Evolutionary conservation across 306 rosid species (phyloP).

Genomic region (Lupinus albus): DNA sequence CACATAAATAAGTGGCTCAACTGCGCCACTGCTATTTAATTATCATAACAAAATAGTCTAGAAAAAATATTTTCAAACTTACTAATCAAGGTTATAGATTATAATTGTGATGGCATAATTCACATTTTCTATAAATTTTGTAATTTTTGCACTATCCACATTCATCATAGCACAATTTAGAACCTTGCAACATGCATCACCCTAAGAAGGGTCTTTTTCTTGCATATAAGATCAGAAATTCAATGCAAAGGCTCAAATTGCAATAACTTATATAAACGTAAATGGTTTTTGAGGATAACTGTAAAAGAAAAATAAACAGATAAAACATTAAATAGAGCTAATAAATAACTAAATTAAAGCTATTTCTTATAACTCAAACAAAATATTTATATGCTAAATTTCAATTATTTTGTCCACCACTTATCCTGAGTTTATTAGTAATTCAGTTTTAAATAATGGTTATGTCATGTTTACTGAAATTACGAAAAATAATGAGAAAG

Average conservation of each 20-base stretch:
- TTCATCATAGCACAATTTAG: too few relatives aligned
- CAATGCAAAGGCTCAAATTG: constrained; percentile 15
- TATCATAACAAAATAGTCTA: constrained; percentile 9
- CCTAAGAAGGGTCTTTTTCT: constrained; percentile 20
- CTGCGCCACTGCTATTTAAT: constrained; percentile 31
- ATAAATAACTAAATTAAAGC: constrained; percentile 1
- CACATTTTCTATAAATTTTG: too few relatives aligned
- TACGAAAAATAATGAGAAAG: too few relatives aligned
- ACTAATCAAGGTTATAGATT: not conserved
- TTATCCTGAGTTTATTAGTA: not conserved
- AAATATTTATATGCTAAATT: not conserved
- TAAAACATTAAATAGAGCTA: not conserved
- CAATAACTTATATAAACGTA: constrained; percentile 7
- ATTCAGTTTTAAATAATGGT: not conserved
- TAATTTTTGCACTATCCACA: too few relatives aligned
- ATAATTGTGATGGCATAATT: too few relatives aligned
- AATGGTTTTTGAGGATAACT: not conserved
- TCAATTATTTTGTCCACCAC: not conserved
- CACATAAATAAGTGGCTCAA: constrained; percentile 14
- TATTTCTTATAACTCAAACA: constrained; percentile 3
- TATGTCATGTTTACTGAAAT: too few relatives aligned
- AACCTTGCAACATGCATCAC: not conserved
- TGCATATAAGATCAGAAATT: not conserved
- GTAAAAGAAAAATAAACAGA: not conserved
- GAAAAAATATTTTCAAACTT: constrained; percentile 12